Percentiles rank a stretch among this genome's conserved stretches.
phyloP scores from a whole-genome alignment of 2,329 filamentous ascomycete species.

The Fusarium poae region DNA sequence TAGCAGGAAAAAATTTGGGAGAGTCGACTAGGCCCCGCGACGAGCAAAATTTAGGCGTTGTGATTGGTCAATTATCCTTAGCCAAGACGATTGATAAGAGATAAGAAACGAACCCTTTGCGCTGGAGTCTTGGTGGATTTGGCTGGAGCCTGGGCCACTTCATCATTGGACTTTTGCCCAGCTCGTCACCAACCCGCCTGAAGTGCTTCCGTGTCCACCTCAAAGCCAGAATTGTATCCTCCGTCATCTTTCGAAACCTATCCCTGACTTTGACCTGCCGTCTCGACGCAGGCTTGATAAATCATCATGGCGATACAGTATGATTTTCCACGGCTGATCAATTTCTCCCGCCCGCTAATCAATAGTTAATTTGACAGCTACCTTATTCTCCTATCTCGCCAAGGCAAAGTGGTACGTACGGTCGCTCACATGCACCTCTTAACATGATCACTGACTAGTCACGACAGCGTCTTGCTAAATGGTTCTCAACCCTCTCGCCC shows the following conservation, averaged over 20 bases:
- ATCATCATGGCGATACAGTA: slow-evolving; percentile 62
- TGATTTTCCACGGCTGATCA: slow-evolving; percentile 40
- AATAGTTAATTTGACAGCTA: slow-evolving; percentile 72
- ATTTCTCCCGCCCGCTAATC: slow-evolving; percentile 39
- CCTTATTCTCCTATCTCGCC: slow-evolving; percentile 94
- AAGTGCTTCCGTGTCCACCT: slow-evolving; percentile 49
- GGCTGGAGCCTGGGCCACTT: slow-evolving; percentile 32
- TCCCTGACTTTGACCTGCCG: slow-evolving; percentile 34
- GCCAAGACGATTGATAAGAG: slow-evolving; percentile 32
- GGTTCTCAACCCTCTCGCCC: slow-evolving; percentile 97
- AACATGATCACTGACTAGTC: slow-evolving; percentile 36
- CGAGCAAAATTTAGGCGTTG: not conserved
- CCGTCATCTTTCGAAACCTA: slow-evolving; percentile 39
- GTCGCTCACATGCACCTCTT: slow-evolving; percentile 20
- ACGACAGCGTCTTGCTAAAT: slow-evolving; percentile 92
- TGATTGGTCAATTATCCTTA: slow-evolving; percentile 43
- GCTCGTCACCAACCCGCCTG: slow-evolving; percentile 50
- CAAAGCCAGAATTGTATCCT: slow-evolving; percentile 45
- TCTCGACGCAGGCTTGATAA: slow-evolving; percentile 43
- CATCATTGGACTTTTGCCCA: slow-evolving; percentile 22
- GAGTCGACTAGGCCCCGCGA: slow-evolving; percentile 42
- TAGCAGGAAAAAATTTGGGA: slow-evolving; percentile 48
- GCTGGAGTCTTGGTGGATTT: slow-evolving; percentile 24
- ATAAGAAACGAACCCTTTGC: slow-evolving; percentile 23
- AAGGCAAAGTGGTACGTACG: slow-evolving; percentile 96